Evolutionary conservation across 495 filamentous ascomycete genomes (phyloP), one percentile per base, ranked within the genome.

Genomic region (Penicillium paradoxum): DNA sequence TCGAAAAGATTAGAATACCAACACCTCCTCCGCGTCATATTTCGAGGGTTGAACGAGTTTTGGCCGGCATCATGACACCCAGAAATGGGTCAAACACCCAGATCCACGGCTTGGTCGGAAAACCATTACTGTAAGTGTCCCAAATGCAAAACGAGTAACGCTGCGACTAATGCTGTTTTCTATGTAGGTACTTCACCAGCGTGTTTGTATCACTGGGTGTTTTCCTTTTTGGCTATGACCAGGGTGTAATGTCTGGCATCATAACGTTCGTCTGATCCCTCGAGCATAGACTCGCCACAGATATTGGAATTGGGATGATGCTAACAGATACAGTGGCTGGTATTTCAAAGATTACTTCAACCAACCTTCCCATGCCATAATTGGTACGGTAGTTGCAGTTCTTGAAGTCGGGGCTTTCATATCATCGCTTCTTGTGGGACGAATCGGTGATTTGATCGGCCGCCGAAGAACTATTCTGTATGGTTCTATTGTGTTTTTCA

Each of bases 161-260:
- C 6, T n/a, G 19, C 10, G 11, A n/a, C 49, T 51, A 37, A 51
- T 38, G 21, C 13, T 17, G 10, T 14, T 19, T 18, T 38, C 4
- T 22, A 36, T 54, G 24, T 61, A 96, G 91, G 45, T 98, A 97
- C 66, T 97, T 98, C 67, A 96, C 95, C 29, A 96, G 88, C 67
- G 88, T 98, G 14, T 97, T 98, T 73, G 93, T 98, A 57, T 97
- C 95, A 44, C 79, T 98, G 65, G 93, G 93, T 21, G 93, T 98
- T 22, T 98, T 98, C 60, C 76, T 98, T 22, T 98, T 98, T 69
- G 95, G 93, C 49, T 98, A 98, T 80, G 93, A 98, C 66, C 93
- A 98, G 70, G 93, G 93, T 54, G 93, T 98, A 41, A 97, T 97
- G 93, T 97, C 95, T 53, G 95, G 93, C 37, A 95, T 98, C 63